Conservation (phyloP, 352 stramenopile genomes). For the Pythium phragmitis region DNA sequence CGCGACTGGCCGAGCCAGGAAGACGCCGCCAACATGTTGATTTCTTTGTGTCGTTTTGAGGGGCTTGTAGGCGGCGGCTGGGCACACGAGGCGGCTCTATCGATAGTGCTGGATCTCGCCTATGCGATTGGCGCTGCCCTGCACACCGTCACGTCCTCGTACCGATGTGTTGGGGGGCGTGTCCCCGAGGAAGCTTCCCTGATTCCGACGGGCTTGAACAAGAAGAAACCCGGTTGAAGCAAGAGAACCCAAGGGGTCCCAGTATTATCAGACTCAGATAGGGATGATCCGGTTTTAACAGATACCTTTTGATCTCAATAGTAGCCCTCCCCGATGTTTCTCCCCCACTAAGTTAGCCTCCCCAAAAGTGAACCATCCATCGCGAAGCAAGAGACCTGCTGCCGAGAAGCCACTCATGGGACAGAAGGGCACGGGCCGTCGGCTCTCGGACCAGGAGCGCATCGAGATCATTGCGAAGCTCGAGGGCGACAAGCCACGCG, state of each 20-base stretch:
- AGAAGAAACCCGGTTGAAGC: conserved; percentile 10
- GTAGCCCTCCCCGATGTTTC: neutral
- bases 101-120: neutral
- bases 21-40: conserved; percentile 15
- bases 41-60: neutral
- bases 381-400: neutral
- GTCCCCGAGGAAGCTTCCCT: neutral
- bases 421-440: conserved; percentile 48
- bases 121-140: neutral
- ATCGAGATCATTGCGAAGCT: conserved; percentile 75
- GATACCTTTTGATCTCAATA: neutral
- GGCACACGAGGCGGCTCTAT: neutral
- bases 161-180: neutral
- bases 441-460: conserved; percentile 70
- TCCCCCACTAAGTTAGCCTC: conserved; percentile 16
- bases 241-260: neutral
- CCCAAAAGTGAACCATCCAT: conserved; percentile 26
- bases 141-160: neutral
- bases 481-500: conserved; percentile 48
- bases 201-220: neutral
- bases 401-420: conserved; percentile 14
- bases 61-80: neutral
- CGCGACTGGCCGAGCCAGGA: conserved; percentile 28
- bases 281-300: conserved; percentile 9
- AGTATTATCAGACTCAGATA: conserved; percentile 11